phyloP scores from a whole-genome alignment of 768 basidiomycete genomes.

The Chlorophyllum brunneum region DNA sequence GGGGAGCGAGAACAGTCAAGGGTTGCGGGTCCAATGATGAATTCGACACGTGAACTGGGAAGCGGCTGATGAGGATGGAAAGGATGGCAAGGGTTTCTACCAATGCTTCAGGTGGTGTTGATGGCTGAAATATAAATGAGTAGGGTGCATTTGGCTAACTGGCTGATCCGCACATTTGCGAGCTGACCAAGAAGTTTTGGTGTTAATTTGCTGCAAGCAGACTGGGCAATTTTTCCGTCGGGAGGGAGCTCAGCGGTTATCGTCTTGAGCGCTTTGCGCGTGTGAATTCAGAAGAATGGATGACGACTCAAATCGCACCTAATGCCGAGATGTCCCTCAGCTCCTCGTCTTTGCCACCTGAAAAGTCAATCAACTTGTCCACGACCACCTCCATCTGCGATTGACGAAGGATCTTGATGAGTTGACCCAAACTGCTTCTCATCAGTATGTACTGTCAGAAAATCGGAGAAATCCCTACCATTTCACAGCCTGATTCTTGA shows the following conservation, averaged over 20 bases:
- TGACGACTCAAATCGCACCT: constrained; percentile 43
- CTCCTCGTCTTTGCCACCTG: constrained; percentile 86
- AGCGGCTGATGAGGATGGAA: constrained; percentile 83
- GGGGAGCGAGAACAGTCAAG: constrained; percentile 62
- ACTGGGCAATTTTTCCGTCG: constrained; percentile 73
- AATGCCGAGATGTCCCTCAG: constrained; percentile 91
- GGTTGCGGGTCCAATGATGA: constrained; percentile 54
- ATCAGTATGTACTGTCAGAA: constrained; percentile 2
- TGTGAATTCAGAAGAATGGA: constrained; percentile 49
- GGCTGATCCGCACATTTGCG: constrained; percentile 50
- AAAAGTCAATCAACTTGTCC: constrained; percentile 85
- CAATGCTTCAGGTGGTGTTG: constrained; percentile 75
- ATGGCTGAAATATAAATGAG: constrained; percentile 38
- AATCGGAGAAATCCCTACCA: constrained; percentile 50
- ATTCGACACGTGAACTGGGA: constrained; percentile 63
- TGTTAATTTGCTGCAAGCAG: constrained; percentile 79
- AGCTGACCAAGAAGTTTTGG: constrained; percentile 81
- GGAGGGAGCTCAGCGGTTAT: constrained; percentile 88
- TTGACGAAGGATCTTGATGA: constrained; percentile 87
- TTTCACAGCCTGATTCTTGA: constrained; percentile 96
- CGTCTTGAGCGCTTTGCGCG: constrained; percentile 79
- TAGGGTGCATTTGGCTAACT: neutral
- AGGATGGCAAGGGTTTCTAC: constrained; percentile 83
- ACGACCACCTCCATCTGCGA: constrained; percentile 81
- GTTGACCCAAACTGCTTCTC: constrained; percentile 67